Base-by-base conservation (phyloP, 2,329 filamentous ascomycete species). In the Zymoseptoria brevis region DNA sequence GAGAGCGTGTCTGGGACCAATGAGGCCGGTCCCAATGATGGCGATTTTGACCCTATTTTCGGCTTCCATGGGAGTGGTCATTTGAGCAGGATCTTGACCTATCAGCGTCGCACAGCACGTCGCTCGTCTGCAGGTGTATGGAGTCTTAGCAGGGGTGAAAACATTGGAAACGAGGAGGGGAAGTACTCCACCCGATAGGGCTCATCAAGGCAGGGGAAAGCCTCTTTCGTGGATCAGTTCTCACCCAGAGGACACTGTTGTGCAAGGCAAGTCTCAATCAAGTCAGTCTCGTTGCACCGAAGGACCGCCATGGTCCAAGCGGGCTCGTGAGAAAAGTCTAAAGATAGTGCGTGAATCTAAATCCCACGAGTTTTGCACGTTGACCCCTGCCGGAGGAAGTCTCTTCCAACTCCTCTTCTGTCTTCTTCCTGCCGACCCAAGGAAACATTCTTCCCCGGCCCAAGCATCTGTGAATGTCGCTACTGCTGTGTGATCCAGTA, bases 1-100 rank as follows among this genome's bases (percentile, higher is more conserved):
- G 61, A 76, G 66, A 0, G 78, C 79, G 64, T 82, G 80, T 21
- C 79, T 74, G 41, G 79, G 79, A 3, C 79, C 80, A 55, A 82
- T 81, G 13, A 78, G 67, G 1, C 79, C 80, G 29, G 73, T 74
- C 41, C 79, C 79, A 57, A 81, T 70, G 54, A 82, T 72, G 22
- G 76, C 75, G 55, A 81, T 75, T 11, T n/a, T 57, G 19, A 59
- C 24, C 4, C n/a, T 50, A 13, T 24, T 51, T 21, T 21, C 11
- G 11, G 50, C 19, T 51, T 24, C 19, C 50, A 51, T 51, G 9
- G 1, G 3, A 51, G 19, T 19, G 50, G 50, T 22, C 16, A 4
- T 2, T 7, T 54, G 53, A 6, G 4, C 22, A 24, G 22, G 22
- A 24, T 24, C 2, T 19, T 8, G 8, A 45, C 13, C 35, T 45